These are phyloP conservation scores for Ballota nigra DNA, from an alignment of 257 asterid genomes.

Conservation along the genomic window DNA sequence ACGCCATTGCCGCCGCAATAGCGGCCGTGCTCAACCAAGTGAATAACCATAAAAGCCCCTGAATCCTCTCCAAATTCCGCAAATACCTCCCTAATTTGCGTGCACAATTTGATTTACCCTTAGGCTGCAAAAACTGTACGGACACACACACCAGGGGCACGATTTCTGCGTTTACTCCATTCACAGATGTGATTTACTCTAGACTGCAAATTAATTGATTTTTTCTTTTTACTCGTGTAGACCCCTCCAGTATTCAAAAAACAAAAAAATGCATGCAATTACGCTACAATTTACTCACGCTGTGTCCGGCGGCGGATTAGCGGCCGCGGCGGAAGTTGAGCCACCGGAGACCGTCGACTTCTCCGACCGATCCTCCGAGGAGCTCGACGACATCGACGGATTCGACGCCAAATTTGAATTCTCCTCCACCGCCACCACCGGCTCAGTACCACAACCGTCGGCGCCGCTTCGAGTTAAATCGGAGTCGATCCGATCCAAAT, in stretches of 20 bases:
- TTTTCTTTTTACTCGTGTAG: background rate
- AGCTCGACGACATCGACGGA: conserved; percentile 50
- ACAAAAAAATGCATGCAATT: conserved; percentile 26
- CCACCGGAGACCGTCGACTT: conserved; percentile 57
- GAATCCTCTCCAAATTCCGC: conserved; percentile 26
- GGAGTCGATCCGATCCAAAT: conserved; percentile 38
- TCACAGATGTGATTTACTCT: background rate
- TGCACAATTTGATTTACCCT: conserved; percentile 28
- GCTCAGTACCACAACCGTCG: conserved; percentile 3
- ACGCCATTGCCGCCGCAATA: conserved; percentile 75
- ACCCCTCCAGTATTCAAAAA: background rate
- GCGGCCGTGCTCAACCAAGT: conserved; percentile 46
- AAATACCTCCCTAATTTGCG: conserved; percentile 31
- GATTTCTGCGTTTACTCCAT: conserved; percentile 10
- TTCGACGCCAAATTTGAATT: conserved; percentile 25
- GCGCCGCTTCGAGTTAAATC: conserved; percentile 34
- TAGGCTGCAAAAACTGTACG: conserved; percentile 36
- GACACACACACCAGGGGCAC: conserved; percentile 31
- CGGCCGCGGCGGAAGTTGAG: conserved; percentile 16
- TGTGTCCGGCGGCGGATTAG: conserved; percentile 49
- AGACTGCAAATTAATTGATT: conserved; percentile 14
- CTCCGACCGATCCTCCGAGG: conserved; percentile 71
- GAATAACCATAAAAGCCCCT: conserved; percentile 35
- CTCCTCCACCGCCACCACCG: conserved; percentile 23
- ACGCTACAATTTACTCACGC: conserved; percentile 55